Evolutionary conservation across 2,329 filamentous ascomycete genomes (phyloP).

Genomic region (Hymenoscyphus infarciens): DNA sequence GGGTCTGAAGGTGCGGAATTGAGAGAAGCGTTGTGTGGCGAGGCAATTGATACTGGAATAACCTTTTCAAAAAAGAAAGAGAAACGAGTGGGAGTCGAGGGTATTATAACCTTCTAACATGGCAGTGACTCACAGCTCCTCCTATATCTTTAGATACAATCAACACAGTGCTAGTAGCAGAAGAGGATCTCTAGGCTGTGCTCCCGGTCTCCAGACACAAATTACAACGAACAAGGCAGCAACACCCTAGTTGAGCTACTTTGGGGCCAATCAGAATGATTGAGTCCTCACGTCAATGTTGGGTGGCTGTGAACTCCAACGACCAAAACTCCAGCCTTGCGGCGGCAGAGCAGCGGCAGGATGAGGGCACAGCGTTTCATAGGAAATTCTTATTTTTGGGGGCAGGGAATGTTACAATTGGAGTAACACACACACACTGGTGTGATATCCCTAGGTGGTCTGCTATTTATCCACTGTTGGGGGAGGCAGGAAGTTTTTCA

Average conservation of each 20-base stretch:
- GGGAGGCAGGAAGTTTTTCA: not conserved
- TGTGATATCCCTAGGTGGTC: not conserved
- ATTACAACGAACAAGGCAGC: slow-evolving; percentile 1
- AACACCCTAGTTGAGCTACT: not conserved
- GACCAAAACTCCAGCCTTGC: slow-evolving; percentile 6
- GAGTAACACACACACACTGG: not conserved
- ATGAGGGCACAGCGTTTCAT: slow-evolving; percentile 24
- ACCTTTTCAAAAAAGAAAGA: not conserved
- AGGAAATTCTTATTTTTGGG: not conserved
- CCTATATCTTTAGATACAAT: slow-evolving; percentile 10
- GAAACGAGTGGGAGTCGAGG: not conserved
- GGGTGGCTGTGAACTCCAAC: slow-evolving; percentile 6
- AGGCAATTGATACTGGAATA: not conserved
- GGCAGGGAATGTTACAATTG: not conserved
- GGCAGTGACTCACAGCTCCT: not conserved
- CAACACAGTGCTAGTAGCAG: slow-evolving; percentile 3
- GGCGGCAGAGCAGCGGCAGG: slow-evolving; percentile 9
- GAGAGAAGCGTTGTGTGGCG: not conserved
- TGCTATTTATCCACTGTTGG: not conserved
- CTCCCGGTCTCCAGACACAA: not conserved
- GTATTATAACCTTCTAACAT: not conserved
- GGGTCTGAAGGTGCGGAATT: not conserved
- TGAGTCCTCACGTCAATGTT: not conserved
- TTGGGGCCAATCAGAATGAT: slow-evolving; percentile 2
- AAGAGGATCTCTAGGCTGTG: slow-evolving; percentile 18